These are phyloP conservation scores for Metroxylon sagu DNA, from an alignment of 176 grass and related monocot genomes.

Conservation along the genomic window DNA sequence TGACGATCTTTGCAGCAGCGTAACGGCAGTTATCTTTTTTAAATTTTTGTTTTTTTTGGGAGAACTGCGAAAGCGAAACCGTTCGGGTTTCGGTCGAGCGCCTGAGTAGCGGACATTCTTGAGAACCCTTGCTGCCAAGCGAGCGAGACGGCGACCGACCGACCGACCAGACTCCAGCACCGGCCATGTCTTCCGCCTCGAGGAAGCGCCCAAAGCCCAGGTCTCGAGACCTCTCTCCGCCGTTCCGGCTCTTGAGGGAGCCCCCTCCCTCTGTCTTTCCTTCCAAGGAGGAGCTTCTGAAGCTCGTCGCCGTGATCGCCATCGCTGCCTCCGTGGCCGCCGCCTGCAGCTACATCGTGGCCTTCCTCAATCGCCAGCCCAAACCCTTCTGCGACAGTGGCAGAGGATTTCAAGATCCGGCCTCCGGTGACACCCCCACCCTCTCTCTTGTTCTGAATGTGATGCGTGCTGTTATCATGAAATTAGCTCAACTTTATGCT, in stretches of 20 bases:
- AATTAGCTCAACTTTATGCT: too few relatives aligned
- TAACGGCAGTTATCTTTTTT: too few relatives aligned
- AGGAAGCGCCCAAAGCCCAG: conserved; percentile 21
- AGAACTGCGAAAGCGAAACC: too few relatives aligned
- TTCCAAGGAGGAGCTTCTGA: conserved; percentile 36
- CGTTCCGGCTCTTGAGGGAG: conserved; percentile 20
- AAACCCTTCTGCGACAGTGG: conserved; percentile 64
- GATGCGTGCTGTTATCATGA: too few relatives aligned
- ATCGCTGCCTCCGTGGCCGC: conserved; percentile 58
- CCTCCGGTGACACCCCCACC: conserved; percentile 17
- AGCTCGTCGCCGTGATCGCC: conserved; percentile 44
- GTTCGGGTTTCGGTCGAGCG: too few relatives aligned
- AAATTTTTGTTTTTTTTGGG: too few relatives aligned
- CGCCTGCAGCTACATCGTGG: conserved; percentile 35
- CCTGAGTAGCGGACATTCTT: too few relatives aligned
- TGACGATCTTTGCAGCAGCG: too few relatives aligned
- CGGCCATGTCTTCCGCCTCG: conserved; percentile 17
- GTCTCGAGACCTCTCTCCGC: neutral
- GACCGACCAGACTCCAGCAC: too few relatives aligned
- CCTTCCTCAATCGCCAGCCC: conserved; percentile 41
- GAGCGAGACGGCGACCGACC: too few relatives aligned
- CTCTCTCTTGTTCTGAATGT: neutral
- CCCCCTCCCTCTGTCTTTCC: conserved; percentile 67
- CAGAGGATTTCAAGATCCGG: conserved; percentile 17
- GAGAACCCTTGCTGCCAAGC: too few relatives aligned